A percentile compares a stretch with the other conserved stretches of the same genome.
Conservation (phyloP, 106 monocot genomes). For the Iris macrosiphon region DNA sequence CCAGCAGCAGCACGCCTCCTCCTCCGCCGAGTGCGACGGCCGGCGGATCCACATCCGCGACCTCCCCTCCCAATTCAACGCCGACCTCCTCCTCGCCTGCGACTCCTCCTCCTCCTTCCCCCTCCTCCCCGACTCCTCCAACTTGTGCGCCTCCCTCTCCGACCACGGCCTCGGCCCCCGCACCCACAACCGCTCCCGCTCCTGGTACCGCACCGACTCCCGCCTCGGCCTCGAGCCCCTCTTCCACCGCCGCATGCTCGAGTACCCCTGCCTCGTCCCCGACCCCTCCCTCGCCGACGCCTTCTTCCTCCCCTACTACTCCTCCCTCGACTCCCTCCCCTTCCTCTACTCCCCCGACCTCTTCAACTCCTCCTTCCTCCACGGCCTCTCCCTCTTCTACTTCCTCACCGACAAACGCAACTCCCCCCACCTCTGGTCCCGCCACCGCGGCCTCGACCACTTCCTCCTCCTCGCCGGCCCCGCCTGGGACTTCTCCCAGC, state of each 20-base stretch:
- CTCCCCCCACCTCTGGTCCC: slow-evolving; percentile 29
- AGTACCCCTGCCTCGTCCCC: slow-evolving; percentile 65
- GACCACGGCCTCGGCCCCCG: slow-evolving; percentile 71
- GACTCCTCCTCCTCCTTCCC: slow-evolving; percentile 53
- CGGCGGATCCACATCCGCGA: slow-evolving; percentile 68
- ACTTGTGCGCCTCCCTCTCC: slow-evolving; percentile 42
- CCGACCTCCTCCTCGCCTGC: slow-evolving; percentile 52
- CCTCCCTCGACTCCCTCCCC: slow-evolving; percentile 49
- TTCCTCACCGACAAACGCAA: slow-evolving; percentile 15
- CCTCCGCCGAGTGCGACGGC: slow-evolving; percentile 29
- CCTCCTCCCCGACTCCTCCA: slow-evolving; percentile 23
- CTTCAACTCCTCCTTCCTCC: slow-evolving; percentile 44
- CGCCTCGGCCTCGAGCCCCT: slow-evolving; percentile 58
- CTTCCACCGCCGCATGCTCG: slow-evolving; percentile 82
- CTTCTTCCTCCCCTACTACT: slow-evolving; percentile 74
- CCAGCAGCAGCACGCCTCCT: not conserved
- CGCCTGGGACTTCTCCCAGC: slow-evolving; percentile 81
- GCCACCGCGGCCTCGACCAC: slow-evolving; percentile 55
- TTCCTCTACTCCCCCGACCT: slow-evolving; percentile 42
- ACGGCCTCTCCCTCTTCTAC: slow-evolving; percentile 49
- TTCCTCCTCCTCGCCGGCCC: slow-evolving; percentile 62
- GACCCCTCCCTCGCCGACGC: slow-evolving; percentile 52
- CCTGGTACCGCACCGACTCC: slow-evolving; percentile 74
- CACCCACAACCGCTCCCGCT: slow-evolving; percentile 47
- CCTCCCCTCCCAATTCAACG: slow-evolving; percentile 59